phyloP scores from a whole-genome alignment of 139 green algal genomes.

The Asterochloris sp. region DNA sequence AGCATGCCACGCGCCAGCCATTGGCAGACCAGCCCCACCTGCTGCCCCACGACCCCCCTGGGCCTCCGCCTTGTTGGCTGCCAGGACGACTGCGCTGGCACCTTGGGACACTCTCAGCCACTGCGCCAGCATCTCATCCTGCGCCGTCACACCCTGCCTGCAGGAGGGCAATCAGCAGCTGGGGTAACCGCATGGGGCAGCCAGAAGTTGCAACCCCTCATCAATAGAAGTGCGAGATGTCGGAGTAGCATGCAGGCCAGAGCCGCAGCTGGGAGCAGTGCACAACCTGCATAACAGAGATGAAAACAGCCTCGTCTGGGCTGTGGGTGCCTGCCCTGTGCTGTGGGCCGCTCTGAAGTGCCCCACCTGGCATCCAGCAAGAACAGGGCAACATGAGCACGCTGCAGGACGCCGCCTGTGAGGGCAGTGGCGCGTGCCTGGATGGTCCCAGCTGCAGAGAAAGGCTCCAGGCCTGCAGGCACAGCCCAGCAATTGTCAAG shows the following conservation, averaged over 20 bases:
- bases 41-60: neutral
- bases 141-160: slow-evolving; percentile 42
- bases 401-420: slow-evolving; percentile 47
- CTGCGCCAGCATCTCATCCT: slow-evolving; percentile 62
- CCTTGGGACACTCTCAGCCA: slow-evolving; percentile 59
- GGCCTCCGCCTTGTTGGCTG: slow-evolving; percentile 88
- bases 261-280: too few relatives aligned
- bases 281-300: too few relatives aligned
- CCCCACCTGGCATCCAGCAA: slow-evolving; percentile 62
- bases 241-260: too few relatives aligned
- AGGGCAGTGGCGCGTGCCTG: slow-evolving; percentile 62
- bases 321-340: too few relatives aligned
- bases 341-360: too few relatives aligned
- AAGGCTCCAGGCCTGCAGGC: slow-evolving; percentile 27
- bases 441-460: slow-evolving; percentile 41
- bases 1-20: neutral
- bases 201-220: neutral
- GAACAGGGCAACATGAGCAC: slow-evolving; percentile 63
- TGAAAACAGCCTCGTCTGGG: too few relatives aligned
- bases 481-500: neutral
- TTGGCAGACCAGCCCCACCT: neutral
- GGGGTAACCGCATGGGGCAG: neutral
- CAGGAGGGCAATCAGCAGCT: slow-evolving; percentile 62
- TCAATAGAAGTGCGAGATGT: too few relatives aligned
- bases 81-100: slow-evolving; percentile 49